A percentile compares a stretch with the other conserved stretches of the same genome.
Conservation (phyloP, 257 asterid species). For the Prunella vulgaris region DNA sequence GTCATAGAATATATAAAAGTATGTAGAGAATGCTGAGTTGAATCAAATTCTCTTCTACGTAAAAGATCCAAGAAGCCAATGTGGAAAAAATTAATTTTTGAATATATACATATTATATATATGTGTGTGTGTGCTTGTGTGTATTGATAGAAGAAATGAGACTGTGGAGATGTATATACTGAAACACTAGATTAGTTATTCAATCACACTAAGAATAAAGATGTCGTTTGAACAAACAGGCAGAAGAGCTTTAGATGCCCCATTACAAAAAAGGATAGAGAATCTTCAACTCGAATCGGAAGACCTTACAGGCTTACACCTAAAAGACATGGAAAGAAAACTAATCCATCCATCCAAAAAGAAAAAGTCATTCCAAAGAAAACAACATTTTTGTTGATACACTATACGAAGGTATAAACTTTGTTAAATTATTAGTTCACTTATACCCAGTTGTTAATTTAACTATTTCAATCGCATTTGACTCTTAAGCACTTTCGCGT, state of each 20-base stretch:
- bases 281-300: background rate
- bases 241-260: background rate
- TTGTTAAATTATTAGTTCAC: background rate
- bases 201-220: no score
- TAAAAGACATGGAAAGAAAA: background rate
- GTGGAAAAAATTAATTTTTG: background rate
- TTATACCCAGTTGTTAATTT: background rate
- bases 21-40: background rate
- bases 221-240: background rate
- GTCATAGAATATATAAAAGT: conserved; percentile 17
- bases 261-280: background rate
- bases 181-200: background rate
- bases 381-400: no score
- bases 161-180: background rate
- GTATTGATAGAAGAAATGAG: background rate
- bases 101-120: background rate
- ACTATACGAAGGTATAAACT: no score
- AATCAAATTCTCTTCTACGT: background rate
- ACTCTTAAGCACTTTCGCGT: background rate
- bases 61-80: background rate
- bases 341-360: background rate
- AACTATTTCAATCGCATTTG: background rate
- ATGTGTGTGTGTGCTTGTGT: no score
- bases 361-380: background rate
- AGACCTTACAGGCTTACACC: background rate